phyloP scores from a whole-genome alignment of 225 moss, liverwort and hornwort species.

The Thuidium tamariscinum region DNA sequence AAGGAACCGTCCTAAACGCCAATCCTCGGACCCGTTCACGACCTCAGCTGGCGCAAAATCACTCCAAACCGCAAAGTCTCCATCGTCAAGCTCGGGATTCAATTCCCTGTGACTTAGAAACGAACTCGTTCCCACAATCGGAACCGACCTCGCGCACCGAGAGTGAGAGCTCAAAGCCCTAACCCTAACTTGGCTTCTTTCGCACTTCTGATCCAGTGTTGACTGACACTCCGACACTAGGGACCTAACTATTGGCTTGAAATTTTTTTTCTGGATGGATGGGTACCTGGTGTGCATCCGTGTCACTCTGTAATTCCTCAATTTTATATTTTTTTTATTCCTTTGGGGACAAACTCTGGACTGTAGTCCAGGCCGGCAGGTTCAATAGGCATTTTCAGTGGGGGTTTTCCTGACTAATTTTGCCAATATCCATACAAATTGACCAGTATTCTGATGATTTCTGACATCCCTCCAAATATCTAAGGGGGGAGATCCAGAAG shows the following conservation, averaged over 20 bases:
- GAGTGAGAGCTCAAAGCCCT: background rate
- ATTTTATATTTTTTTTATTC: background rate
- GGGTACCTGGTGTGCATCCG: background rate
- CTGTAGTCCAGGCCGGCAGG: background rate
- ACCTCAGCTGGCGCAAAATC: background rate
- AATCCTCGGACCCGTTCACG: background rate
- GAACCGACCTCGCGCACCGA: background rate
- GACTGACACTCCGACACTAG: background rate
- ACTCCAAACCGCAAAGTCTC: background rate
- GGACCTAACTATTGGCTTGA: background rate
- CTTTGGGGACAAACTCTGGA: background rate
- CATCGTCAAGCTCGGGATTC: background rate
- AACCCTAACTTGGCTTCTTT: slow-evolving; percentile 10
- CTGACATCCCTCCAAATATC: background rate
- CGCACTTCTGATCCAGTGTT: background rate
- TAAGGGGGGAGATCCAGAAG: background rate
- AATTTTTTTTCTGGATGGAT: background rate
- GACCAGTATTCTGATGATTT: no score
- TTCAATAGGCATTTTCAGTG: background rate
- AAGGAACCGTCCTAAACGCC: background rate
- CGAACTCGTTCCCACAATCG: background rate
- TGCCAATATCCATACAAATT: no score
- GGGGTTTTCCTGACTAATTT: background rate
- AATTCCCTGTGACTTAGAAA: background rate
- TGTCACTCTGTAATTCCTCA: background rate